Evolutionary conservation across 2,329 filamentous ascomycete species (phyloP), one percentile per base, ranked within the genome.

Genomic region (Hypomyces rosellus): DNA sequence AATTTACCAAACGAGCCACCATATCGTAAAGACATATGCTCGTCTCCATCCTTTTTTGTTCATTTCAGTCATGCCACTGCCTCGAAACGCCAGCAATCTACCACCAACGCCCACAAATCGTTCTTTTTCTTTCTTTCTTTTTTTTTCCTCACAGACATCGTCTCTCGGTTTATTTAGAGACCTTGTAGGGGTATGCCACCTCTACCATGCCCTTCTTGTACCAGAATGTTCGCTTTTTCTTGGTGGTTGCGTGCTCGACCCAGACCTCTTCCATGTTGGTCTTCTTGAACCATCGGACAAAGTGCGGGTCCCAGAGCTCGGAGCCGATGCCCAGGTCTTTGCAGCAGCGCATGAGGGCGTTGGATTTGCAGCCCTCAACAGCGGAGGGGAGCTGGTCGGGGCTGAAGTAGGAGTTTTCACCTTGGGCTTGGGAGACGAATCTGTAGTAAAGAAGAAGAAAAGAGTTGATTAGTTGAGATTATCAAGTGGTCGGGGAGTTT

Each of bases 281-380:
- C 61, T 82, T 82, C 75, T 87, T 87, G 73, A 89, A 99, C 60
- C 80, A 81, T 61, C 88, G 82, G 57, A 97, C 89, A 72, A 87
- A 99, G 49, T 88, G 76, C 34, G 93, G 93, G 72, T 99, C 93
- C 93, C 93, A 99, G 16, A 99, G 79, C 71, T 99, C 93, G 57
- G 86, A 91, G 1, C 89, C 93, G 57, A 99, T 87, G 34, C 93
- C 93, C 33, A 99, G 74, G 68, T 99, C 93, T 74, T 99, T 99
- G 76, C 93, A 97, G 78, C 92, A 97, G 52, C 93, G 88, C 84
- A 97, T 95, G 58, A 99, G 77, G 12, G 93, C 93, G 66, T 99
- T 99, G 55, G 90, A 96, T 72, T 96, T 96, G 78, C 90, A 95
- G 48, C 93, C 93, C 71, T 99, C 93, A 53, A 91, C 91, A 8